Percentiles rank a stretch among this genome's conserved stretches.
phyloP scores from a whole-genome alignment of 352 stramenopile genomes.

The Phytophthora podocarpi region DNA sequence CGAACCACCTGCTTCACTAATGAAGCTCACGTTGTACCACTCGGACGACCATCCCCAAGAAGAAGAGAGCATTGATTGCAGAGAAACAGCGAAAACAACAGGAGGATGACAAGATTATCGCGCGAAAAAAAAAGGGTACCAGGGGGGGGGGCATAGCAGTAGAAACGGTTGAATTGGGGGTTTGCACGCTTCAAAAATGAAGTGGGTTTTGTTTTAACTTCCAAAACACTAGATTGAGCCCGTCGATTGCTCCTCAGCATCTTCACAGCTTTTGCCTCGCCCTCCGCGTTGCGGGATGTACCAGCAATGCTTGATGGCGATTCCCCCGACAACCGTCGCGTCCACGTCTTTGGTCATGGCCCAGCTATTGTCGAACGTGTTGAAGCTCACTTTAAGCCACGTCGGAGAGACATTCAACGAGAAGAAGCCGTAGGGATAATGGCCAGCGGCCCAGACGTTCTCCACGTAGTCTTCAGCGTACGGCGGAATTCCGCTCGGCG shows the following conservation, averaged over 20 bases:
- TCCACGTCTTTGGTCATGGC: slow-evolving; percentile 55
- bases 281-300: slow-evolving; percentile 52
- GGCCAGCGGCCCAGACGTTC: slow-evolving; percentile 66
- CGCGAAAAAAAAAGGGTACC: too few relatives aligned
- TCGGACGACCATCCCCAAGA: too few relatives aligned
- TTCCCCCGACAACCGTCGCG: slow-evolving; percentile 50
- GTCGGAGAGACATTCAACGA: slow-evolving; percentile 58
- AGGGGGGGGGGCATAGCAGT: too few relatives aligned
- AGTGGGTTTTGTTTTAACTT: background rate
- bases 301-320: slow-evolving; percentile 76
- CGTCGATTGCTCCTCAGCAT: slow-evolving; percentile 31
- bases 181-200: too few relatives aligned
- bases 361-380: slow-evolving; percentile 74
- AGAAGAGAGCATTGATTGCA: too few relatives aligned
- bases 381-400: slow-evolving; percentile 66
- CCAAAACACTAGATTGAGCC: slow-evolving; percentile 9
- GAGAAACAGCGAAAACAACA: too few relatives aligned
- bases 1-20: too few relatives aligned
- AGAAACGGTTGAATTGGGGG: too few relatives aligned
- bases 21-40: too few relatives aligned
- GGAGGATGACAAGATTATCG: too few relatives aligned
- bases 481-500: slow-evolving; percentile 65
- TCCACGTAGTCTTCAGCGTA: slow-evolving; percentile 63
- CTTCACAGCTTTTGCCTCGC: slow-evolving; percentile 45
- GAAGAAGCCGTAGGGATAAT: slow-evolving; percentile 79